Evolutionary conservation across 805 yeast genomes (phyloP).

Genomic region (Wickerhamomyces ciferrii): DNA sequence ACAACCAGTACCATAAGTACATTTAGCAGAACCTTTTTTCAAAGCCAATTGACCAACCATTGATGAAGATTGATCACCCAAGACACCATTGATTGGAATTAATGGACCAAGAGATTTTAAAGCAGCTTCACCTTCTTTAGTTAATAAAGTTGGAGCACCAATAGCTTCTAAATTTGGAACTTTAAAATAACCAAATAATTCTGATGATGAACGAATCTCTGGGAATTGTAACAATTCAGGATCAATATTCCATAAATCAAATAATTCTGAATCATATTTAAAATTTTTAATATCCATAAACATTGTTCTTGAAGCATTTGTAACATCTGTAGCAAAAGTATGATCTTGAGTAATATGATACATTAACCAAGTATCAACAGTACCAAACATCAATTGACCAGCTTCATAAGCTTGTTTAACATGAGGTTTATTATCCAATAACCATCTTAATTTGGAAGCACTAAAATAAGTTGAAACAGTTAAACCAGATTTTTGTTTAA

Average conservation of each 20-base stretch:
- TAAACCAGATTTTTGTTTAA: constrained; percentile 70
- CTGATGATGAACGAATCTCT: constrained; percentile 72
- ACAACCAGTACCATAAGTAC: constrained; percentile 97
- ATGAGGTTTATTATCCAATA: constrained; percentile 69
- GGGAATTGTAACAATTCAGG: constrained; percentile 62
- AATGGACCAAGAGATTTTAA: constrained; percentile 38
- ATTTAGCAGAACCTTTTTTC: constrained; percentile 79
- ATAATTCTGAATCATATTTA: constrained; percentile 70
- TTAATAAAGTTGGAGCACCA: constrained; percentile 46
- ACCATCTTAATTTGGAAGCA: constrained; percentile 86
- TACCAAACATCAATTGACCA: constrained; percentile 86
- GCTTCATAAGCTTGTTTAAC: constrained; percentile 64
- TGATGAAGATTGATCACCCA: constrained; percentile 94
- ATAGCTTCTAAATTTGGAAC: constrained; percentile 52
- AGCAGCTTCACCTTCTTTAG: constrained; percentile 36
- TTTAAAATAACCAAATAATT: constrained; percentile 67
- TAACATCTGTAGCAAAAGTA: constrained; percentile 75
- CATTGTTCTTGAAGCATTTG: constrained; percentile 89
- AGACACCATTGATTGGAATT: constrained; percentile 80
- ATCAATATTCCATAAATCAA: constrained; percentile 79
- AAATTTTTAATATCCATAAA: constrained; percentile 77
- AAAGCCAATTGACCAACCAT: constrained; percentile 90
- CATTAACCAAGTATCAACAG: constrained; percentile 91
- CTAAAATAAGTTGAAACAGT: constrained; percentile 91
- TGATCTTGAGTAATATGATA: constrained; percentile 73